These are phyloP conservation scores for Leucocoprinus sp. DNA, from an alignment of 768 basidiomycete genomes.

Conservation along the genomic window DNA sequence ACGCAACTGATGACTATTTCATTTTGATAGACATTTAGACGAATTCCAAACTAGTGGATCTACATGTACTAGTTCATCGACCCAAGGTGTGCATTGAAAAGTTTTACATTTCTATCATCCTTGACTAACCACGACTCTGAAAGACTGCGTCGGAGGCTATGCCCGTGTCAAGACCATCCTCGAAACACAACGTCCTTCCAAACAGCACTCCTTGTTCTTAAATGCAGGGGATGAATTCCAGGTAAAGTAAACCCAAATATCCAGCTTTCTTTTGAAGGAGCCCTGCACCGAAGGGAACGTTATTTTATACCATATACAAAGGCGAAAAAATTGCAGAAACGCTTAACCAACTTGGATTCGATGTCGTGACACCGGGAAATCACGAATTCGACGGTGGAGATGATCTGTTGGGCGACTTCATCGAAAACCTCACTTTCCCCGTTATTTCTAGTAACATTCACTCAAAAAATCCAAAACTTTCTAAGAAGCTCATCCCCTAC, in stretches of 20 bases:
- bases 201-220: conserved; percentile 31
- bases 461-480: conserved; percentile 26
- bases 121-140: neutral
- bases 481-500: conserved; percentile 27
- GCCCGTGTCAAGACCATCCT: conserved; percentile 32
- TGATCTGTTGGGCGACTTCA: conserved; percentile 27
- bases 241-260: conserved; percentile 13
- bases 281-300: conserved; percentile 28
- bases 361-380: conserved; percentile 37
- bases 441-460: conserved; percentile 37
- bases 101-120: neutral
- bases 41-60: conserved; percentile 28
- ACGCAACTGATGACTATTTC: neutral
- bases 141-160: conserved; percentile 35
- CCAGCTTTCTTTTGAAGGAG: neutral
- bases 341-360: conserved; percentile 35
- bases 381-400: conserved; percentile 40
- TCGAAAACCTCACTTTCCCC: conserved; percentile 34
- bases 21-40: conserved; percentile 25
- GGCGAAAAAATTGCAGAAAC: conserved; percentile 32
- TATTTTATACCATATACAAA: conserved; percentile 38
- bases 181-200: conserved; percentile 22
- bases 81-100: conserved; percentile 16
- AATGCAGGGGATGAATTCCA: conserved; percentile 43
- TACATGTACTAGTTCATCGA: conserved; percentile 27